phyloP scores from a whole-genome alignment of 1,284 basidiomycete species.

The Ceratobasidium sp. region DNA sequence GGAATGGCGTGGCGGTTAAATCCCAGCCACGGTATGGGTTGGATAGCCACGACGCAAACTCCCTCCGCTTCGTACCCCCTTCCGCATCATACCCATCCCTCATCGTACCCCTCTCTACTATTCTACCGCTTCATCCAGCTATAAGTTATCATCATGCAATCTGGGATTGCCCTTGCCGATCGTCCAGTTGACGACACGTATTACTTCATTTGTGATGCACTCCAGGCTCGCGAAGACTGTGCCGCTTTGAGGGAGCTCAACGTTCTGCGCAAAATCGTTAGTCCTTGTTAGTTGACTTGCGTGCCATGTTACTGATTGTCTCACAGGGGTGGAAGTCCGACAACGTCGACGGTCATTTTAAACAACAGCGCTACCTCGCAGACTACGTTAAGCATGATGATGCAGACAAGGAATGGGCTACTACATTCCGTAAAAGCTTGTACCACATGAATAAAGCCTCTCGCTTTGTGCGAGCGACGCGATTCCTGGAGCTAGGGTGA shows the following conservation, averaged over 20 bases:
- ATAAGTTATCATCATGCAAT: background rate
- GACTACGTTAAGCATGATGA: slow-evolving; percentile 12
- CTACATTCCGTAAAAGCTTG: background rate
- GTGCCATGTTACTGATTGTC: background rate
- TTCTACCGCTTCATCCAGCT: background rate
- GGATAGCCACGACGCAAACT: background rate
- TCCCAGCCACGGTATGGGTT: slow-evolving; percentile 4
- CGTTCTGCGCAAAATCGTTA: background rate
- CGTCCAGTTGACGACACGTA: background rate
- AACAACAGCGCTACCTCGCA: background rate
- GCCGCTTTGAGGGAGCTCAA: background rate
- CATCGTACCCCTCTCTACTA: too few species aligned
- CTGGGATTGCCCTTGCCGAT: background rate
- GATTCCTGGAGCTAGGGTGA: slow-evolving; percentile 37
- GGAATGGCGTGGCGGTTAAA: background rate
- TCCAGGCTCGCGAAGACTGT: background rate
- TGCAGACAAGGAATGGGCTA: background rate
- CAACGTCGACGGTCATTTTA: background rate
- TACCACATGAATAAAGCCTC: background rate
- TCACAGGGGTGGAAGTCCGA: background rate
- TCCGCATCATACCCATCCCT: too few species aligned
- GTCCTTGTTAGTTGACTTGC: background rate
- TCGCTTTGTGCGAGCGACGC: slow-evolving; percentile 1
- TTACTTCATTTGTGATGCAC: background rate
- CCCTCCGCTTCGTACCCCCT: too few species aligned